Evolutionary conservation across 768 basidiomycete species (phyloP), one percentile per base, ranked within the genome.

Genomic region (Lanmaoa pseudosensibilis): DNA sequence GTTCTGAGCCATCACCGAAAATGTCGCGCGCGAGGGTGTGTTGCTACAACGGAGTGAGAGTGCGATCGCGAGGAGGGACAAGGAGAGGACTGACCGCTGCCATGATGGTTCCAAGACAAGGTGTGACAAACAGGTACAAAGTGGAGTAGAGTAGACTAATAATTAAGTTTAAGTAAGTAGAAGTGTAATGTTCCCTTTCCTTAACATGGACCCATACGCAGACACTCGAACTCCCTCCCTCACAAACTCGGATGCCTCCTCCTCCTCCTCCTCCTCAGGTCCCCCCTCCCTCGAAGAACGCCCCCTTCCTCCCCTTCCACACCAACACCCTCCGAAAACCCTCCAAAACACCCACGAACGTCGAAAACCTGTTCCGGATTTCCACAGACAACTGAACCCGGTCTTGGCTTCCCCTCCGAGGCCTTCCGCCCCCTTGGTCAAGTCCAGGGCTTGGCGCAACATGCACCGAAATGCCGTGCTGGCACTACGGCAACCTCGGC

Each of bases 1-100:
- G 82, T 59, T 95, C 93, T 4, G 91, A 92, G 64, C 89, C 89
- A 38, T 88, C 88, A 58, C 89, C 91, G 66, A 93, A 94, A 55
- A 92, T 87, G 65, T 87, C 86, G 49, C 83, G 84, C 55, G 82
- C 86, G 34, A 87, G 83, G 50, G 78, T 65, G 36, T 71, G 67
- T 0, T 51, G 54, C 61, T 60, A 47, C 9, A 5, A 0, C 0
- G 3, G 37, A 6, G 25, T 37, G 40, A 47, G 46, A 0, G 15
- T 15, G 3, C 4, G 10, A 11, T 16, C 2, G 18, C 4, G 15
- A 2, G 4, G 5, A 12, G 12, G 16, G 33, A n/a, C n/a, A n/a
- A 10, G 16, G 13, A 21, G 41, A 0, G 11, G 4, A 53, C 58
- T 50, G 45, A 62, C 61, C 44, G 30, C 59, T 30, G 57, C 38